Evolutionary conservation across 108 stramenopile genomes (phyloP), one percentile per base, ranked within the genome.

Genomic region (Hondaea fermentalgiana): DNA sequence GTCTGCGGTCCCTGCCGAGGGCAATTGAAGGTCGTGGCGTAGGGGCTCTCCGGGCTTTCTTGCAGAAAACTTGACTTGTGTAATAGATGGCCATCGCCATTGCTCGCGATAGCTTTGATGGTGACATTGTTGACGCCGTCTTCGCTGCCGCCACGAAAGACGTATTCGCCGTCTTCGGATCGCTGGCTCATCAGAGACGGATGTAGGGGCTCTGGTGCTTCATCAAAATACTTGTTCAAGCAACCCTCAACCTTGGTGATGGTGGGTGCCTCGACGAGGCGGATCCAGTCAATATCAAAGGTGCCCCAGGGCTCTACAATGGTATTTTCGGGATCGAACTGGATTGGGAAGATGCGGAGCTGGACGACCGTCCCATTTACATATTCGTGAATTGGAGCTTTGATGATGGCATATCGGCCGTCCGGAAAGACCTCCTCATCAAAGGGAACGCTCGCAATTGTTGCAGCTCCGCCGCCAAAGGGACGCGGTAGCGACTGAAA

Each of bases 211-310:
- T 14, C 8, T 1, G 88, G 35, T 47, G 19, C 28, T 6, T 57
- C 87, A 10, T 5, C 28, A 53, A 87, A 92, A 25, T 91, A 91
- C 3, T 51, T 28, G 72, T 93, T 92, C 21, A 93, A n/a, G 64
- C 93, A 93, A 16, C 93, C 93, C 42, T 88, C 51, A 35, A 93
- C 92, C 4, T 88, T 45, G 5, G 72, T 58, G 44, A 93, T 64
- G 29, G 55, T 53, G 2, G 93, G 93, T 16, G 91, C 89, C 5
- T 90, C 58, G 16, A 87, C 91, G 59, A 93, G 23, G 23, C 90
- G 88, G 58, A 93, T 88, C 89, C 90, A 92, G 53, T 93, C 93
- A 6, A 93, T 91, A 16, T 57, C 88, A 29, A 92, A 92, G 49
- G 87, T 57, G n/a, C 90, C 91, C 28, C 90, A 45, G 8, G 59